phyloP scores from a whole-genome alignment of 768 basidiomycete genomes.

The Lactifluus subvellereus region DNA sequence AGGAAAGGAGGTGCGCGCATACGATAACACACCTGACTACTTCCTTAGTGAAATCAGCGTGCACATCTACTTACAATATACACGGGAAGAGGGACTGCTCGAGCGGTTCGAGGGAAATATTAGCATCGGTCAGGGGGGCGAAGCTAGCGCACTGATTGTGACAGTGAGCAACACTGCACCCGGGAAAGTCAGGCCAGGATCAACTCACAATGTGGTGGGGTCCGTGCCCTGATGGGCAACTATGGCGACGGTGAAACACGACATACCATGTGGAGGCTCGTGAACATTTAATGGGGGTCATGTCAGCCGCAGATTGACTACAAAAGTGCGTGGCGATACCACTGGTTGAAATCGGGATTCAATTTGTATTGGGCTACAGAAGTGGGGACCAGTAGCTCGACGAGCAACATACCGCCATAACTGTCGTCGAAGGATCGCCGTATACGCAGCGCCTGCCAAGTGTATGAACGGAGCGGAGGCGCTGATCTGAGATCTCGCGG shows the following conservation, averaged over 20 bases:
- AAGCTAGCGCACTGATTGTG: conserved; percentile 25
- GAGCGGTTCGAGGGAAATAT: conserved; percentile 31
- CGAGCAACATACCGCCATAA: conserved; percentile 28
- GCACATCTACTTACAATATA: conserved; percentile 39
- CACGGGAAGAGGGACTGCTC: conserved; percentile 46
- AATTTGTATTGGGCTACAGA: conserved; percentile 41
- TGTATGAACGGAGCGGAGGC: conserved; percentile 30
- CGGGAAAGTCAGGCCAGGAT: not conserved
- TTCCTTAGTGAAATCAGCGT: conserved; percentile 41
- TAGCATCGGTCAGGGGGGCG: conserved; percentile 38
- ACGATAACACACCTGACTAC: conserved; percentile 38
- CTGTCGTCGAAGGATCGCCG: conserved; percentile 25
- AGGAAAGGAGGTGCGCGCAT: too few relatives aligned
- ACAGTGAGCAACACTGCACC: not conserved
- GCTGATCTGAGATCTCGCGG: conserved; percentile 25
- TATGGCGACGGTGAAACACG: conserved; percentile 41
- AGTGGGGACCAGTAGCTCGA: not conserved
- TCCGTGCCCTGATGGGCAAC: conserved; percentile 39
- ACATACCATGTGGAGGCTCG: conserved; percentile 40
- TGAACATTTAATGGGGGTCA: not conserved
- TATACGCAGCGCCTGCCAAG: conserved; percentile 32
- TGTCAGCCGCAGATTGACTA: conserved; percentile 18
- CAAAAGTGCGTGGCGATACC: conserved; percentile 42
- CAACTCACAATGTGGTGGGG: conserved; percentile 29
- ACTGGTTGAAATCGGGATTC: conserved; percentile 43